Evolutionary conservation across 805 yeast species (phyloP), one percentile per base, ranked within the genome.

Genomic region (Monosporozyma yasuniensis): DNA sequence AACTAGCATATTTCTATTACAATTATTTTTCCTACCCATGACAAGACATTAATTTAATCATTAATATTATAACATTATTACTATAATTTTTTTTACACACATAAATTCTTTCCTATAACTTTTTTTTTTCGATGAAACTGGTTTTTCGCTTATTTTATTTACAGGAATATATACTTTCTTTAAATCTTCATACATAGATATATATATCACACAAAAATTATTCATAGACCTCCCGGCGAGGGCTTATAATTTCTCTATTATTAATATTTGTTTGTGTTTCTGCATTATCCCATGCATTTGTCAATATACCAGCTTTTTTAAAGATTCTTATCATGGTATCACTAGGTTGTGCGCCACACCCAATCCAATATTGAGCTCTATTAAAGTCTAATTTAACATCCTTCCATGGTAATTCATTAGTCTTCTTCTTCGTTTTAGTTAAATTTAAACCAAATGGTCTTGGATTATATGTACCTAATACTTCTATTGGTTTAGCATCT

Each of bases 341-440:
- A 22, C 91, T 81, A 6, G 96, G 95, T 64, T 87, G 95, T 1
- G 98, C 98, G 11, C 99, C 99, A 18, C 88, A 96, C 60, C 96
- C 96, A 34, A 93, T 72, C 99, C 99, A 93, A 69, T 93, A 93
- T 66, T 88, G 88, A 4, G 96, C 80, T 60, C 96, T 80, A 55
- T 81, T 80, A 63, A 93, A 89, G 64, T 93, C 98, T 35, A 93
- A 71, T 56, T 82, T 77, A 39, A 91, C 78, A 57, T 89, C 89
- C 65, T 93, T 91, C 46, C 77, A 74, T 11, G 90, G 86, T 53
- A 75, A 69, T 38, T 72, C 70, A 10, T 84, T 86, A 19, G 64
- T 65, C 38, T 75, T 78, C 55, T 70, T 71, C n/a, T 44, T 43
- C 14, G 32, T 28, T 9, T 28, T 32, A 12, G 35, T 32, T 14